phyloP scores from a whole-genome alignment of 345 rosid species.

The Eucalyptus pauciflora region DNA sequence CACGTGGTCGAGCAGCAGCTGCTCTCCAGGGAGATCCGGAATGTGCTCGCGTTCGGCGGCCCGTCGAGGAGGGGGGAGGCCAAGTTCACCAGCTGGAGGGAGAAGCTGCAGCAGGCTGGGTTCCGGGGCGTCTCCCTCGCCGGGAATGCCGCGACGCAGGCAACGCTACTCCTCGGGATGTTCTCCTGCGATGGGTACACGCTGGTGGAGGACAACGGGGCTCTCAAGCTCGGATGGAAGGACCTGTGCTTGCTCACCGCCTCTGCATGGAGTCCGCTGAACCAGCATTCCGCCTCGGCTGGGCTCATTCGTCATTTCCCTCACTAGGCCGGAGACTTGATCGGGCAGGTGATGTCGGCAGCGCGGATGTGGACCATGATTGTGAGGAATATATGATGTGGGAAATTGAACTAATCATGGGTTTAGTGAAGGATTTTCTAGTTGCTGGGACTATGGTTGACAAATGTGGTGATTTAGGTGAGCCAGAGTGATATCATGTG shows the following conservation, averaged over 20 bases:
- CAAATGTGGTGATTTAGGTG: background rate
- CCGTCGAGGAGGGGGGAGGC: conserved; percentile 65
- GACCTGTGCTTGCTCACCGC: conserved; percentile 98
- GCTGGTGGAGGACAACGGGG: conserved; percentile 84
- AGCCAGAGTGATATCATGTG: background rate
- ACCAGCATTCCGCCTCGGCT: background rate
- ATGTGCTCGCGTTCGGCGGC: conserved; percentile 81
- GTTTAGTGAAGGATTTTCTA: background rate
- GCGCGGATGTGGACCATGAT: background rate
- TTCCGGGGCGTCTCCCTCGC: conserved; percentile 76
- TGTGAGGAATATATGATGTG: background rate
- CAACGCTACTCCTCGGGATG: conserved; percentile 83
- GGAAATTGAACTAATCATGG: background rate
- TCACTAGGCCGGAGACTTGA: background rate
- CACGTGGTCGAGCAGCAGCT: conserved; percentile 97
- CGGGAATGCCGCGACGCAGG: conserved; percentile 92
- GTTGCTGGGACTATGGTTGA: background rate
- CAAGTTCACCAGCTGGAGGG: conserved; percentile 91
- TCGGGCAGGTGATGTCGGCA: background rate
- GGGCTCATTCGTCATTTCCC: background rate
- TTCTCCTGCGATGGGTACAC: conserved; percentile 95
- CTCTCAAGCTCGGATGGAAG: conserved; percentile 97
- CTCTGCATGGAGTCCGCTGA: conserved; percentile 89
- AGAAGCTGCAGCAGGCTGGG: conserved; percentile 78
- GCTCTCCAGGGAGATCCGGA: conserved; percentile 78